Conservation (phyloP, 805 yeast species). For the Zygoascus flipseniorum region DNA sequence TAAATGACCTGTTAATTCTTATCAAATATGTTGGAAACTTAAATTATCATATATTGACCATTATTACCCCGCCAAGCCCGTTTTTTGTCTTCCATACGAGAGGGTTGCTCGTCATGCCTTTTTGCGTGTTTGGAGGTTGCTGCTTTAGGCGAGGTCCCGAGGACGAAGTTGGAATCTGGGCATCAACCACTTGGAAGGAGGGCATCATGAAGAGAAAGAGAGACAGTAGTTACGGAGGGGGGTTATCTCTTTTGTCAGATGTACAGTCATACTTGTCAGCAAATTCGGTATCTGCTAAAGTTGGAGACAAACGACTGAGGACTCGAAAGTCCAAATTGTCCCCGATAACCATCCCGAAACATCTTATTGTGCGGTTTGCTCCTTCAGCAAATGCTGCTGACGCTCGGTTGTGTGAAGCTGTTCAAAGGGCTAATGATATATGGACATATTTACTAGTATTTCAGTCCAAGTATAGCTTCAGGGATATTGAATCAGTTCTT, state of each 20-base stretch:
- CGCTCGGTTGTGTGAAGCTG: not conserved
- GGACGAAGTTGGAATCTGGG: not conserved
- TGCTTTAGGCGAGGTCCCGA: not conserved
- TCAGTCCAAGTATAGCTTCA: not conserved
- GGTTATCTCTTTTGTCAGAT: not conserved
- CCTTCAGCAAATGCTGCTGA: no score
- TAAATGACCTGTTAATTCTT: no score
- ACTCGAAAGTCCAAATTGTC: not conserved
- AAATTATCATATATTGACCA: no score
- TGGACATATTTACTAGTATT: not conserved
- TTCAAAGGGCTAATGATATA: not conserved
- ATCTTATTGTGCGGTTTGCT: not conserved
- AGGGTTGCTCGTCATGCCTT: no score
- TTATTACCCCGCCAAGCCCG: no score
- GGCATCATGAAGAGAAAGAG: not conserved
- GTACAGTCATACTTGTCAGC: not conserved
- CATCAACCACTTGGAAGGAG: no score
- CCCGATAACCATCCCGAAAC: not conserved
- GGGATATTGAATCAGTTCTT: slow-evolving; percentile 1
- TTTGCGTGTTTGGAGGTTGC: not conserved
- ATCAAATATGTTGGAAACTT: no score
- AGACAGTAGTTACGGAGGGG: not conserved
- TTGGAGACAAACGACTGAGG: not conserved
- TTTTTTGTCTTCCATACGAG: no score
- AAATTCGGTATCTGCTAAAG: not conserved